Conservation (phyloP, 2,329 filamentous ascomycete species). For the Fusarium brachygibbosum region DNA sequence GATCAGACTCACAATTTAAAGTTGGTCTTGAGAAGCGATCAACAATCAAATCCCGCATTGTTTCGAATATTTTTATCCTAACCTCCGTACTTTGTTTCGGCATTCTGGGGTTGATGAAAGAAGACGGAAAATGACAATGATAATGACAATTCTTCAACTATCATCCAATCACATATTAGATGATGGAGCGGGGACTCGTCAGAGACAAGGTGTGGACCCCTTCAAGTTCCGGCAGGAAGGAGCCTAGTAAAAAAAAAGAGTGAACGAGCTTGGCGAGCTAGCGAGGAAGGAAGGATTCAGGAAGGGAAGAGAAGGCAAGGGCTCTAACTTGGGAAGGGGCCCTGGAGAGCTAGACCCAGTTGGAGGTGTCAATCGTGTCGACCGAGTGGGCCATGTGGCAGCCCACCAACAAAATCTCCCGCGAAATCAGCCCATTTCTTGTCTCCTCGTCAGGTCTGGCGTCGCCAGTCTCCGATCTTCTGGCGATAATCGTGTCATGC, state of each 20-base stretch:
- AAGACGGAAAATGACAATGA: too few species aligned
- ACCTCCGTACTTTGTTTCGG: conserved; percentile 15
- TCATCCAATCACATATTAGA: conserved; percentile 35
- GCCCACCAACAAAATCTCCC: conserved; percentile 49
- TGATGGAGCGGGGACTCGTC: conserved; percentile 21
- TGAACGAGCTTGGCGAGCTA: conserved; percentile 10
- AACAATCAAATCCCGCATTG: background rate
- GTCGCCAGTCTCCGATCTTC: conserved; percentile 51
- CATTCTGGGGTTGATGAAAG: conserved; percentile 15
- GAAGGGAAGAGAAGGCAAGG: background rate
- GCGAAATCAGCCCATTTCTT: conserved; percentile 56
- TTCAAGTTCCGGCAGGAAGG: conserved; percentile 32
- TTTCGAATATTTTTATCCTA: conserved; percentile 7
- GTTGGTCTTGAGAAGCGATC: background rate
- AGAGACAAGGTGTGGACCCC: conserved; percentile 33
- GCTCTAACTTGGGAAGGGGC: conserved; percentile 8
- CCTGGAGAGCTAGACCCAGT: conserved; percentile 40
- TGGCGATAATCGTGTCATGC: conserved; percentile 54
- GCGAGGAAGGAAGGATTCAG: conserved; percentile 15
- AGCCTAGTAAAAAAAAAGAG: conserved; percentile 32
- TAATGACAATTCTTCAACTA: conserved; percentile 23
- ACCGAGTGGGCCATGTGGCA: conserved; percentile 42
- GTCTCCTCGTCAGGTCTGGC: conserved; percentile 52
- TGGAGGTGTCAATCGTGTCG: conserved; percentile 40
- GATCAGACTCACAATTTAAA: background rate